Base-by-base conservation (phyloP, 2,329 filamentous ascomycete species). In the Penicillium polonicum region DNA sequence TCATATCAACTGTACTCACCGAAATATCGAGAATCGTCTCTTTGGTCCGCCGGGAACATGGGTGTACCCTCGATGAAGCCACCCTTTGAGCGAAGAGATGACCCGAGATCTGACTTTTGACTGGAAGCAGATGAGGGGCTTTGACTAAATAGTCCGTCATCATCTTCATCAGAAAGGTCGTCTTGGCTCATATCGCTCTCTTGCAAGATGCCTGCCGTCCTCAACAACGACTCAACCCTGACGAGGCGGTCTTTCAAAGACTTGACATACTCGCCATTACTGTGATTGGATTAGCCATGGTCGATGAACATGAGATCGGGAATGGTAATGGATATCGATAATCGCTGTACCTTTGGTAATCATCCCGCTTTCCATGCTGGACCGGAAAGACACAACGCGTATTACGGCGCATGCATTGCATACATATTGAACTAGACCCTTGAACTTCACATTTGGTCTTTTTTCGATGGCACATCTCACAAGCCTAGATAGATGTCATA, bases 361-460 rank as follows among this genome's bases (percentile, higher is more conserved):
- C 90, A 72, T 88, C 91, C 60, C 91, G 83, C 82, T 96, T 96
- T 85, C 96, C 96, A 79, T 95, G 91, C 44, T 94, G 90, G 70
- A 94, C 89, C 2, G 92, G 95, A 73, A 96, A 96, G 68, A 94
- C 85, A 76, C 93, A 97, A 68, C 92, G 90, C 7, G 90, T 94
- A 80, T 95, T 96, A 80, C 96, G 95, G 74, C 96, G 96, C 72
- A 88, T 87, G 75, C 92, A 97, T 76, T 96, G 92, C 6, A 89
- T 88, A 78, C 92, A 97, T 21, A 61, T 48, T 8, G 55, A 35
- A 52, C 88, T 84, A 25, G 91, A 91, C 70, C 92, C 84, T 77
- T 94, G 94, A 65, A 92, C 90, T 72, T 96, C 92, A 76, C 93
- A 97, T 79, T 96, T 96, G 77, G 96, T 93, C 77, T 89, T 80